Evolutionary conservation across 2,329 filamentous ascomycete species (phyloP), one percentile per base, ranked within the genome.

Genomic region (Alternaria conjuncta): DNA sequence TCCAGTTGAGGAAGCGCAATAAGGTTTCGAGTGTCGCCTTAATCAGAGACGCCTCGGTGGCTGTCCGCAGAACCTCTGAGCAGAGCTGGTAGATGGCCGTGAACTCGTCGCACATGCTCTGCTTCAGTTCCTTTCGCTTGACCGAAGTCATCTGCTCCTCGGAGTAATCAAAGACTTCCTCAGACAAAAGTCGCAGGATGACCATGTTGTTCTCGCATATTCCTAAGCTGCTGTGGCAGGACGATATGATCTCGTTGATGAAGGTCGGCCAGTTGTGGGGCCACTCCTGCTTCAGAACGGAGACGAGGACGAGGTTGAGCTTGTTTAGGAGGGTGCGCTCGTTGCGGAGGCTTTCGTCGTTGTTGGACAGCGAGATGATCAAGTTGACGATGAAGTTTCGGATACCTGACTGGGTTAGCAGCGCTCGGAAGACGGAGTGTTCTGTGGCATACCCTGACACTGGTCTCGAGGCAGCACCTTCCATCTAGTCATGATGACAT

Each of bases 151-250:
- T 97, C 80, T 97, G 93, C 78, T 99, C 96, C 68, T 95, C 93
- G 2, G 96, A 99, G 82, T 96, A 99, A 84, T 99, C 96, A 78
- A 99, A 99, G 41, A 99, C 95, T 81, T 99, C 96, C 81, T 99
- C 96, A 7, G 96, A 99, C 49, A 99, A 87, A 74, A 99, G 85
- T 64, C 96, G 91, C 72, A 99, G 88, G 73, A 99, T 98, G 69
- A 93, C 94, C 96, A 99, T 99, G 86, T 99, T 99, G 85, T 99
- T 99, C 84, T 99, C 96, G 87, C 96, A 99, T 74, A 99, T 96
- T 41, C 95, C 96, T 57, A 99, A 86, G 82, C 92, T 97, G 71
- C 93, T 95, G 80, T 97, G 94, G 83, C 94, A 98, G 60, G 96
- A 95, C 21, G 93, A 92, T 74, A 99, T 94, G 82, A 99, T 99